These are phyloP conservation scores for Sporisorium scitamineum DNA, from an alignment of 1,284 basidiomycete species.

Conservation along the genomic window DNA sequence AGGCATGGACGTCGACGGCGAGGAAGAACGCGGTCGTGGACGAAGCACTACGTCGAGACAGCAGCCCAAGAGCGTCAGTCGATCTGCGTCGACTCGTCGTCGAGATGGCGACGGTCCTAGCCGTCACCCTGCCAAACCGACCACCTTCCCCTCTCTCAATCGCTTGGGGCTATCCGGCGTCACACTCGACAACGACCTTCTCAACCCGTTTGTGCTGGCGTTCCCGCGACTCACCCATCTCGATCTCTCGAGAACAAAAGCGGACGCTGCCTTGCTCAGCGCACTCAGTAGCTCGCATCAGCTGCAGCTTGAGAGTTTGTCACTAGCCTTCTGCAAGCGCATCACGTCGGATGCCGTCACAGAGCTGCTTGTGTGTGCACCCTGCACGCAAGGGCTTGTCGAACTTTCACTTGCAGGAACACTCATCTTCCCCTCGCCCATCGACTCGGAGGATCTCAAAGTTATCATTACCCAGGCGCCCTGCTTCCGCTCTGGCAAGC, in stretches of 20 bases:
- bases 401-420: constrained; percentile 92
- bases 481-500: constrained; percentile 80
- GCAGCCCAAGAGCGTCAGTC: constrained; percentile 63
- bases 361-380: constrained; percentile 79
- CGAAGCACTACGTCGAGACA: constrained; percentile 36
- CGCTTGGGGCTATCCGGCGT: constrained; percentile 86
- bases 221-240: constrained; percentile 87
- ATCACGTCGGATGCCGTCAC: constrained; percentile 83
- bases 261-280: constrained; percentile 80
- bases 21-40: constrained; percentile 70
- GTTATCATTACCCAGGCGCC: constrained; percentile 81
- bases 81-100: constrained; percentile 71
- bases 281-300: constrained; percentile 77
- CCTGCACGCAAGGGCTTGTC: constrained; percentile 75
- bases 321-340: constrained; percentile 87
- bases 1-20: constrained; percentile 71
- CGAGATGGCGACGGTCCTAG: constrained; percentile 50
- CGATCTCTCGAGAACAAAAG: constrained; percentile 76
- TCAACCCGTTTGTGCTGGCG: constrained; percentile 84
- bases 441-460: constrained; percentile 78
- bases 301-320: constrained; percentile 81
- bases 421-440: constrained; percentile 83
- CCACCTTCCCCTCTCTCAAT: constrained; percentile 79
- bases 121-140: constrained; percentile 54
- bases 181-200: constrained; percentile 81